These are phyloP conservation scores for Fusarium sp. DNA, from an alignment of 2,329 filamentous ascomycete species.

Conservation along the genomic window DNA sequence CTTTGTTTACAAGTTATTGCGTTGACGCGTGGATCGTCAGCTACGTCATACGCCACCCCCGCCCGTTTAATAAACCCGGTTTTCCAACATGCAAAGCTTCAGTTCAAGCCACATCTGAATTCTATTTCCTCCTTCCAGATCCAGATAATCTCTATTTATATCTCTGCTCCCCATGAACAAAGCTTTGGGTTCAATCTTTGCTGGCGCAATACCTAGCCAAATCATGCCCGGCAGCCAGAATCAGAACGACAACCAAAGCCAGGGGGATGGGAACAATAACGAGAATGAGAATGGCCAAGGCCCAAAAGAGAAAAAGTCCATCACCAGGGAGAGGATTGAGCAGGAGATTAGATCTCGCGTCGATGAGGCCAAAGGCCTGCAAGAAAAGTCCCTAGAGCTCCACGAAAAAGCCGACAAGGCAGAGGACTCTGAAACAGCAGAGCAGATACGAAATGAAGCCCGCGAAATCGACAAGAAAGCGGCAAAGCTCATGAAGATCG, in stretches of 20 bases:
- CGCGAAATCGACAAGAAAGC: constrained; percentile 37
- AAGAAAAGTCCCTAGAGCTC: constrained; percentile 30
- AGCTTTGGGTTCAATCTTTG: constrained; percentile 23
- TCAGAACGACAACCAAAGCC: constrained; percentile 1
- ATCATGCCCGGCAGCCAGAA: constrained; percentile 22
- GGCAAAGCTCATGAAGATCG: constrained; percentile 41
- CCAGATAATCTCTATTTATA: neutral
- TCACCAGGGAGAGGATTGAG: constrained; percentile 28
- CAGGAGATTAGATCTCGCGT: constrained; percentile 31
- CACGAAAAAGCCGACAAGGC: constrained; percentile 32
- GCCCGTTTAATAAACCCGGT: constrained; percentile 23
- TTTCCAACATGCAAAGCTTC: constrained; percentile 3
- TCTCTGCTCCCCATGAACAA: constrained; percentile 12
- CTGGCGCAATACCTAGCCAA: constrained; percentile 24
- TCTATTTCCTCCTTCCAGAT: neutral
- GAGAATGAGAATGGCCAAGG: constrained; percentile 7
- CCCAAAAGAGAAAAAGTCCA: constrained; percentile 3
- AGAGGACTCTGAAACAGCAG: constrained; percentile 20
- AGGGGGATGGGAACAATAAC: too few relatives aligned
- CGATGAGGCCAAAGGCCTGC: constrained; percentile 29
- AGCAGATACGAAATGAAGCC: constrained; percentile 28
- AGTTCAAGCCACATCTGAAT: constrained; percentile 23
- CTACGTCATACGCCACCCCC: constrained; percentile 35
- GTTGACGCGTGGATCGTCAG: neutral
- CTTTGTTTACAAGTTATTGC: neutral